Conservation (phyloP, 2,329 filamentous ascomycete genomes). For the Trichoderma afroharzianum region DNA sequence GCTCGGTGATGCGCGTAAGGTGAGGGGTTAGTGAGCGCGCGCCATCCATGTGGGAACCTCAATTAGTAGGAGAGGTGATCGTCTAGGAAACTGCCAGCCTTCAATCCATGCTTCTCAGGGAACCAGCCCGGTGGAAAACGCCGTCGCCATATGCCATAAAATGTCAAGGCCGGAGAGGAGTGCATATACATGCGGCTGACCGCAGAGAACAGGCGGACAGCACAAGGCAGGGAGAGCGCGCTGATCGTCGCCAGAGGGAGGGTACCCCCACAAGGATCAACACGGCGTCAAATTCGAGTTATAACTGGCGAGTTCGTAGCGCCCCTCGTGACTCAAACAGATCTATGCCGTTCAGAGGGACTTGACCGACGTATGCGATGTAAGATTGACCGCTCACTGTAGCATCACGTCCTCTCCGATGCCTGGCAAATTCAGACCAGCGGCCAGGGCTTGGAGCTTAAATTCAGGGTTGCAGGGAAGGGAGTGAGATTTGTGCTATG, state of each 20-base stretch:
- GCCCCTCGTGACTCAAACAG: neutral
- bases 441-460: slow-evolving; percentile 44
- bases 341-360: neutral
- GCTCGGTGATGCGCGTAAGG: slow-evolving; percentile 9
- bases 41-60: slow-evolving; percentile 8
- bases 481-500: slow-evolving; percentile 72
- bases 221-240: neutral
- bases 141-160: slow-evolving; percentile 15
- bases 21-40: slow-evolving; percentile 1
- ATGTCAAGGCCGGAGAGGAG: neutral
- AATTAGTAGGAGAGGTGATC: neutral
- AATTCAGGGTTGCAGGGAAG: slow-evolving; percentile 85
- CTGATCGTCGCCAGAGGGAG: neutral
- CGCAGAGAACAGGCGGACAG: neutral
- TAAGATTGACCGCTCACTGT: slow-evolving; percentile 25
- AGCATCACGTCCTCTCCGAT: slow-evolving; percentile 46
- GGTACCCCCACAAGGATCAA: neutral
- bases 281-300: neutral
- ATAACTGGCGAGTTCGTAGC: neutral
- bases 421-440: slow-evolving; percentile 41
- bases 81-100: neutral
- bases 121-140: slow-evolving; percentile 2
- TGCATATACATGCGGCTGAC: neutral
- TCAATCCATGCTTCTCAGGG: slow-evolving; percentile 1
- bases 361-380: neutral